Evolutionary conservation across 1,139 yeast genomes (phyloP).

Genomic region (Hyphopichia buzzinii): DNA sequence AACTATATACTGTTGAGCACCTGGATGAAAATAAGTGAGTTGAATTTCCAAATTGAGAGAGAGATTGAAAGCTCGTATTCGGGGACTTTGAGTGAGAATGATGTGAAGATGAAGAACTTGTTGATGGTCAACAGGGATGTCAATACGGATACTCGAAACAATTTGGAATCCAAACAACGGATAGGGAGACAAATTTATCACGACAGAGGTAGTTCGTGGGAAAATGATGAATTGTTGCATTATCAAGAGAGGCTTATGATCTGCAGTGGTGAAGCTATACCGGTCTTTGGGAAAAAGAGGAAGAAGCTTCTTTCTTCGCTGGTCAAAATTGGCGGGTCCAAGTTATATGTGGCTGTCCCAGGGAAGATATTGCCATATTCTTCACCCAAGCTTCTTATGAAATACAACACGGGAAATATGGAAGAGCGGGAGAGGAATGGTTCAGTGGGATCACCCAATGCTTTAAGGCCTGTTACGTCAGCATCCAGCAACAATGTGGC

Average conservation of each 20-base stretch:
- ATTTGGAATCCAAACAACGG: slow-evolving; percentile 3
- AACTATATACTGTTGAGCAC: slow-evolving; percentile 26
- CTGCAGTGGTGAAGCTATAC: slow-evolving; percentile 19
- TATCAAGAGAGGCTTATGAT: slow-evolving; percentile 28
- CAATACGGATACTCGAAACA: background rate
- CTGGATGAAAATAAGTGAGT: slow-evolving; percentile 32
- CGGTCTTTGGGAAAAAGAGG: slow-evolving; percentile 38
- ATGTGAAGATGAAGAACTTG: slow-evolving; percentile 36
- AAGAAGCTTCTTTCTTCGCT: slow-evolving; percentile 35
- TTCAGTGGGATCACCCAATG: background rate
- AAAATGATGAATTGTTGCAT: slow-evolving; percentile 12
- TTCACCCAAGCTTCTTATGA: slow-evolving; percentile 38
- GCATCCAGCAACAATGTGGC: slow-evolving; percentile 18
- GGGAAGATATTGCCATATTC: slow-evolving; percentile 34
- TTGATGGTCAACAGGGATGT: slow-evolving; percentile 10
- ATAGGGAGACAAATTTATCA: slow-evolving; percentile 5
- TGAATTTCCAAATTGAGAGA: slow-evolving; percentile 30
- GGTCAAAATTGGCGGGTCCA: slow-evolving; percentile 36
- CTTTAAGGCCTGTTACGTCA: slow-evolving; percentile 4
- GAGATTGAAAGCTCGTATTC: slow-evolving; percentile 35
- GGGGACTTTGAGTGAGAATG: slow-evolving; percentile 26
- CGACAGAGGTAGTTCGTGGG: slow-evolving; percentile 5
- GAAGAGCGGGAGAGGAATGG: too few relatives aligned
- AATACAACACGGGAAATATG: slow-evolving; percentile 27
- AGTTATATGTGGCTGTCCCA: slow-evolving; percentile 34